These are phyloP conservation scores for Sutorius eximius DNA, from an alignment of 1,284 basidiomycete genomes.

Conservation along the genomic window DNA sequence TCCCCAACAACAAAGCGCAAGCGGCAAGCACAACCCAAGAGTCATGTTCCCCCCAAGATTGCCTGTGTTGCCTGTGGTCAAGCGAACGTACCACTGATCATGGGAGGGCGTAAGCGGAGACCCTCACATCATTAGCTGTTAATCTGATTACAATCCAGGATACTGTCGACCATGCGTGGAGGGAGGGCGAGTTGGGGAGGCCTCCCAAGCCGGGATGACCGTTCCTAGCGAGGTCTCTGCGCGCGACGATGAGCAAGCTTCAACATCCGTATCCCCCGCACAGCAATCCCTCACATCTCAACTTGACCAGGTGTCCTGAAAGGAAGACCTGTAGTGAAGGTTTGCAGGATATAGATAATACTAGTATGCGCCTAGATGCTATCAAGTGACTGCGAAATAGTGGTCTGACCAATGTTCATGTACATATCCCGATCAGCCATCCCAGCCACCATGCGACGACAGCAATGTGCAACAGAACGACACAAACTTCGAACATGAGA, in stretches of 20 bases:
- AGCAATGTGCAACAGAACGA: constrained; percentile 56
- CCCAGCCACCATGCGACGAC: constrained; percentile 69
- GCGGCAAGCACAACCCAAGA: constrained; percentile 28
- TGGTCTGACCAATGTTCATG: constrained; percentile 26
- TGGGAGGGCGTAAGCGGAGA: constrained; percentile 63
- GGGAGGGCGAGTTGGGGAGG: constrained; percentile 34
- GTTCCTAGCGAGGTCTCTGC: neutral
- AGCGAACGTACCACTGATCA: constrained; percentile 67
- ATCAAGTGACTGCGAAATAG: neutral
- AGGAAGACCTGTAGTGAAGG: neutral
- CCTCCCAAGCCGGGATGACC: constrained; percentile 5
- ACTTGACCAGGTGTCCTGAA: constrained; percentile 2
- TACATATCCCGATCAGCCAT: constrained; percentile 57
- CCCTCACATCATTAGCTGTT: neutral
- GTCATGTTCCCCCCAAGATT: constrained; percentile 40
- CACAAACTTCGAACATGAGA: constrained; percentile 51
- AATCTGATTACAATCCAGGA: constrained; percentile 36
- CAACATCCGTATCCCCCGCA: neutral
- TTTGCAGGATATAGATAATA: constrained; percentile 7
- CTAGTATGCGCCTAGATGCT: constrained; percentile 13
- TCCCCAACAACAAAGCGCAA: constrained; percentile 31
- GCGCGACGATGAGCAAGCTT: constrained; percentile 1
- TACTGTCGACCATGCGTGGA: constrained; percentile 65
- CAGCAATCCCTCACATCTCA: neutral
- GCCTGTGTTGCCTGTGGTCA: constrained; percentile 59